phyloP scores from a whole-genome alignment of 768 basidiomycete species.

The Tylopilus rubrobrunneus region DNA sequence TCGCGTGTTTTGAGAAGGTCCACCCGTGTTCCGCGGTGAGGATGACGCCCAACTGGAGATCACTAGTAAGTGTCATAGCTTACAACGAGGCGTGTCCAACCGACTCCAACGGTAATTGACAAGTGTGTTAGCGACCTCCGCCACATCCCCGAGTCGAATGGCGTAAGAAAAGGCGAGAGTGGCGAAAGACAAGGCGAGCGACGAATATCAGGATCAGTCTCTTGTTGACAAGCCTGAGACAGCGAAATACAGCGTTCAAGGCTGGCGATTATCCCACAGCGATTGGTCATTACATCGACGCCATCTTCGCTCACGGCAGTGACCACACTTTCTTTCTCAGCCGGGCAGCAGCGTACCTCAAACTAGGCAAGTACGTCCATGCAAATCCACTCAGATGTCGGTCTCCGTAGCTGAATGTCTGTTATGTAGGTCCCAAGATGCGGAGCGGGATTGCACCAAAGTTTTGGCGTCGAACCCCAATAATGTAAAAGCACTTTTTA shows the following conservation, averaged over 20 bases:
- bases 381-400: neutral
- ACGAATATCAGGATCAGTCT: neutral
- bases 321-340: conserved; percentile 85
- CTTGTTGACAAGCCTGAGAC: neutral
- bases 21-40: neutral
- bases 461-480: conserved; percentile 50
- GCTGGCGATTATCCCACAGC: conserved; percentile 71
- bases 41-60: neutral
- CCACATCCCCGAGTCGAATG: conserved; percentile 18
- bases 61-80: no score
- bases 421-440: conserved; percentile 62
- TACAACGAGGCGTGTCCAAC: no score
- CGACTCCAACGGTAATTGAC: no score
- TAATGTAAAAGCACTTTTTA: conserved; percentile 78
- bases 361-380: conserved; percentile 85
- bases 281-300: conserved; percentile 82
- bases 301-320: conserved; percentile 62
- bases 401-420: conserved; percentile 1
- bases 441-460: conserved; percentile 73
- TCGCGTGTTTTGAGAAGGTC: neutral
- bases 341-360: conserved; percentile 88
- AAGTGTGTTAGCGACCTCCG: neutral
- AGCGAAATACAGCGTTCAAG: conserved; percentile 92
- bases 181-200: conserved; percentile 32
- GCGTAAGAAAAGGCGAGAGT: conserved; percentile 32